Percentiles rank a stretch among this genome's conserved stretches.
These are phyloP conservation scores for Leccinum boreale DNA, from an alignment of 768 basidiomycete genomes.

Conservation along the genomic window DNA sequence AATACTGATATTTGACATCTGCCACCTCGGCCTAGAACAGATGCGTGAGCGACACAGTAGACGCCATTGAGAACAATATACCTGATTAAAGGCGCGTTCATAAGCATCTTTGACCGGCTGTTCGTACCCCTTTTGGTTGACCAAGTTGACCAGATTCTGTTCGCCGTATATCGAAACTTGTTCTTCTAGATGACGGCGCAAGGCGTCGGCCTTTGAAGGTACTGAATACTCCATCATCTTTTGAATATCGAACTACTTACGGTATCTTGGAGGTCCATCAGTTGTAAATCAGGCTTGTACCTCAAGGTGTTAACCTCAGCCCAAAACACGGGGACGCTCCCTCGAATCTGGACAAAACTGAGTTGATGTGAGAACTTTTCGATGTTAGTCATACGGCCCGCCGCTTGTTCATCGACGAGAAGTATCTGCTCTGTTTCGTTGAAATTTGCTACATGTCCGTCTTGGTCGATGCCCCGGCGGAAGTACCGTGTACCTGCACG, in stretches of 20 bases:
- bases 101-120: conserved; percentile 94
- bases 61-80: conserved; percentile 26
- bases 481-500: conserved; percentile 98
- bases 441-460: conserved; percentile 93
- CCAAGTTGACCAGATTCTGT: conserved; percentile 81
- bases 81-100: conserved; percentile 71
- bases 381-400: conserved; percentile 36
- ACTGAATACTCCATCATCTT: conserved; percentile 2
- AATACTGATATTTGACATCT: conserved; percentile 85
- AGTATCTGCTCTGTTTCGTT: conserved; percentile 97
- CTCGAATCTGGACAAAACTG: conserved; percentile 91
- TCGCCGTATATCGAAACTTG: conserved; percentile 74
- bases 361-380: conserved; percentile 59
- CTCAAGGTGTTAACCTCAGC: conserved; percentile 92
- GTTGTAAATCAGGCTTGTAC: conserved; percentile 93
- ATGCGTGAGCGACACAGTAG: background rate
- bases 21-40: conserved; percentile 53
- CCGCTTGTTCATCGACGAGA: conserved; percentile 61
- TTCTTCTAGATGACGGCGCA: conserved; percentile 70
- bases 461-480: conserved; percentile 84
- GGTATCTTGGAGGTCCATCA: conserved; percentile 90
- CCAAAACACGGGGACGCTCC: conserved; percentile 95
- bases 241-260: conserved; percentile 42
- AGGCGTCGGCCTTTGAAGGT: conserved; percentile 55
- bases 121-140: conserved; percentile 93